Base-by-base conservation (phyloP, 2,329 filamentous ascomycete species). In the Thielaviopsis musarum region DNA sequence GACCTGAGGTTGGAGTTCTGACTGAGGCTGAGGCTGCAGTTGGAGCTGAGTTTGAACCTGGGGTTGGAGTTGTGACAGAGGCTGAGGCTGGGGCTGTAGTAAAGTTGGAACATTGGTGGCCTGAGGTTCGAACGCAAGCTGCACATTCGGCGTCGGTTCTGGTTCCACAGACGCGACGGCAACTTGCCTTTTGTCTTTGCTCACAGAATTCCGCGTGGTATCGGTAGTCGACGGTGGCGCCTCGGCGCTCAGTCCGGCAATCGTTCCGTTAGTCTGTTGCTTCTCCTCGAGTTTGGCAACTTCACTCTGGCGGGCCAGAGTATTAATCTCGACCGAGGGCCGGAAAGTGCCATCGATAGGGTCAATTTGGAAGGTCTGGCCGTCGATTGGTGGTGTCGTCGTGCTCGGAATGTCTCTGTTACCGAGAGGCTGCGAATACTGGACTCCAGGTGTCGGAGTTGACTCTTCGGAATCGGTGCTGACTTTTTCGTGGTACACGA, bases 321-420 rank as follows among this genome's bases (percentile, higher is more conserved):
- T 30, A 12, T 48, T 45, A 15, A 59, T 54, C 19, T 48, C 38
- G 34, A 59, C 30, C 3, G 45, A 49, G 17, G 45, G 45, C n/a
- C 45, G 17, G 17, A 49, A 49, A 19, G 45, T 19, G 17, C 45
- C 45, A n/a, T 49, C n/a, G n/a, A n/a, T 45, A 6, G 38, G 17
- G 38, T 21, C 45, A 2, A 49, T 49, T 21, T 49, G 45, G n/a
- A 49, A 49, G 9, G 45, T 49, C n/a, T 49, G 45, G n/a, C 45
- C 74, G 12, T 79, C 76, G 54, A 76, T 75, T 9, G 77, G 74
- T 1, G 56, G 17, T n/a, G 45, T 34, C 9, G 26, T 30, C 1
- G 56, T n/a, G 45, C 13, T 13, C 30, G 51, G 34, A 21, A 52
- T 38, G 22, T 57, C 56, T 30, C 51, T 57, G 56, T 57, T 52